Base-by-base conservation (phyloP, 164 flowering plant species). In the Dillenia suffruticosa region DNA sequence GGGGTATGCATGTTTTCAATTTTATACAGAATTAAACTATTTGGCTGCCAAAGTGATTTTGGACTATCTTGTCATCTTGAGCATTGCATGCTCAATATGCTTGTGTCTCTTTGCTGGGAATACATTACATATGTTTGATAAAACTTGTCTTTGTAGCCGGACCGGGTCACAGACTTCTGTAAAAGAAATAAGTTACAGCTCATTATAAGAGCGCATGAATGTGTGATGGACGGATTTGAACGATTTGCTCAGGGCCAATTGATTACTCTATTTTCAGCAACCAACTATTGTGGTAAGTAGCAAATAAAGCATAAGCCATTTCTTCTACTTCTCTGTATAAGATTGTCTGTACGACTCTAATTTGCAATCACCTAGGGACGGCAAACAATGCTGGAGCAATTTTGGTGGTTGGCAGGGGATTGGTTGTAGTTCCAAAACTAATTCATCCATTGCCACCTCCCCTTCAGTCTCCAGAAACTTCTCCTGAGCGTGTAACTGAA, bases 401-500 rank as follows among this genome's bases (percentile, higher is more conserved):
- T 73, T 67, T 95, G 63, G 97, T 95, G 0, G 79, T 95, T 60
- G 99, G 99, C 15, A 81, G 99, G 72, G 97, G 93, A 1, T 75
- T 95, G 64, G 97, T 92, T 4, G 79, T 95, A 58, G 97, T 95
- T 57, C 99, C 99, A 24, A 95, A 95, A 67, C 70, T 95, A 75
- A 95, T 95, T 69, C 99, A 95, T 83, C 99, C 97, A 19, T 65
- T 95, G 65, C 99, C 99, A 13, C 99, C 99, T 59, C 97, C 99
- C n/a, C 73, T 91, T 61, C 87, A 75, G 60, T 95, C 97, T 16
- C 97, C 99, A 0, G 99, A 95, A 72, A 79, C 85, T 55, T 95
- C 97, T 53, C 97, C 99, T 2, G 97, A 92, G 49, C 96, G 84
- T 51, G 69, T 62, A 1, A 24, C 60, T 0, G 97, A 91, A 19